These are phyloP conservation scores for Nitzschia inconspicua DNA, from an alignment of 108 stramenopile species.

Conservation along the genomic window DNA sequence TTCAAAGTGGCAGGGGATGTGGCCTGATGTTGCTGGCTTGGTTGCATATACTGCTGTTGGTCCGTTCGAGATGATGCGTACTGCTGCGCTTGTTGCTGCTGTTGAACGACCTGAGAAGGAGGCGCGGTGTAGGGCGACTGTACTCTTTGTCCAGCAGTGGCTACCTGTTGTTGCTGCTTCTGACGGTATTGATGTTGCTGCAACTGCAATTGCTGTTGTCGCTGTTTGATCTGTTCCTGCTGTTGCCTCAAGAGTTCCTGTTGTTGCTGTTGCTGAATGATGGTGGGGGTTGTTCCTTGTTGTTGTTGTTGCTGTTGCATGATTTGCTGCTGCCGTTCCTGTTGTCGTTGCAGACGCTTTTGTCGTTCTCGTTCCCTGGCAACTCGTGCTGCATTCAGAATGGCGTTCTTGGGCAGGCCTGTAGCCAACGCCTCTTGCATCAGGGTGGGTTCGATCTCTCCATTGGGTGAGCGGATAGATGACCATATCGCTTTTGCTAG, in stretches of 20 bases:
- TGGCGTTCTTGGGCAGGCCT: conserved; percentile 69
- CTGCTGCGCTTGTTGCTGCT: conserved; percentile 6
- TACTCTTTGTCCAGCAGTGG: neutral
- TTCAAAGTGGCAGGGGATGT: neutral
- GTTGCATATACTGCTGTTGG: no score
- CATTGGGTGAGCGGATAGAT: conserved; percentile 65
- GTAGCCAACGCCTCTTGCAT: conserved; percentile 67
- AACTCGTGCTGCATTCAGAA: conserved; percentile 77
- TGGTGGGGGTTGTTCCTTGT: neutral
- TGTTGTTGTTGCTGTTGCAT: conserved; percentile 12
- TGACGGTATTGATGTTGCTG: neutral
- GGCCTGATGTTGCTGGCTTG: no score
- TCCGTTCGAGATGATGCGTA: neutral
- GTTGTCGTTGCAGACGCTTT: conserved; percentile 36
- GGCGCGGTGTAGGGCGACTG: neutral
- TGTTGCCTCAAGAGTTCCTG: conserved; percentile 2
- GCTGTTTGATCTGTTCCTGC: conserved; percentile 14
- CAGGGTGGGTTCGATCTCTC: conserved; percentile 52
- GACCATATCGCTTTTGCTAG: conserved; percentile 81
- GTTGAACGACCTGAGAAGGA: conserved; percentile 6
- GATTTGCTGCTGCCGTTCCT: conserved; percentile 32
- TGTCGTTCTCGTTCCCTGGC: conserved; percentile 64
- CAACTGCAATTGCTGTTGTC: conserved; percentile 13
- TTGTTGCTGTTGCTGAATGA: conserved; percentile 10
- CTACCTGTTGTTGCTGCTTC: conserved; percentile 26